Base-by-base conservation (phyloP, 129 eudicot species). In the Cynara cardunculus region DNA sequence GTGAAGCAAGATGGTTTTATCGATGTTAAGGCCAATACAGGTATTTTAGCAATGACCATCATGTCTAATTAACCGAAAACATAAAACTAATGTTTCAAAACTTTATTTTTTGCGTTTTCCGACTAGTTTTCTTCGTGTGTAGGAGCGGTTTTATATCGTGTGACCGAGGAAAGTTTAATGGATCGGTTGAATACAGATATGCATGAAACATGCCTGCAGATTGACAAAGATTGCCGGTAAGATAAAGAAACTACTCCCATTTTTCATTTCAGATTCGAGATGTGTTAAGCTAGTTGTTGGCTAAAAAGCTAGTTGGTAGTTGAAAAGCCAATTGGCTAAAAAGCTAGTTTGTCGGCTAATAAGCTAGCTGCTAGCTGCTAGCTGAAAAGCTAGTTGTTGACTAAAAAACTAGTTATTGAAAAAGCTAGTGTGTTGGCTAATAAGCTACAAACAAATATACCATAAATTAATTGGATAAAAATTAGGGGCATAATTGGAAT, bases 131-230 rank as follows among this genome's bases (percentile, higher is more conserved):
- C 64, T 69, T 24, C n/a, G 31, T 73, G 46, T 85, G 83, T 72
- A 90, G 97, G 94, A 53, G 83, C 84, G 81, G 81, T 83, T 22
- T 49, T 74, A 25, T 95, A 87, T 80, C 91, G 87, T 81, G 96
- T 90, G 85, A 92, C 96, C 0, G 89, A 89, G 71, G 96, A 89
- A 73, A 86, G 96, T 76, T 74, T 90, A 87, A 87, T 85, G 94
- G 97, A 95, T 66, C 96, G 97, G 73, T 84, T 89, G 67, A 84
- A 86, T 65, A 92, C 96, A 44, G 84, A 92, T 84, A 92, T 95
- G 96, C 88, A 86, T 34, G 90, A 90, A 65, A 91, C 92, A 19
- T 87, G 92, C 80, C 88, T 81, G 80, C 87, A 80, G 46, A 92
- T 94, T 62, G 87, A 86, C 64, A 81, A 89, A 83, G 82, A 82